phyloP scores from a whole-genome alignment of 2,329 filamentous ascomycete genomes.

The Corynespora cassiicola region DNA sequence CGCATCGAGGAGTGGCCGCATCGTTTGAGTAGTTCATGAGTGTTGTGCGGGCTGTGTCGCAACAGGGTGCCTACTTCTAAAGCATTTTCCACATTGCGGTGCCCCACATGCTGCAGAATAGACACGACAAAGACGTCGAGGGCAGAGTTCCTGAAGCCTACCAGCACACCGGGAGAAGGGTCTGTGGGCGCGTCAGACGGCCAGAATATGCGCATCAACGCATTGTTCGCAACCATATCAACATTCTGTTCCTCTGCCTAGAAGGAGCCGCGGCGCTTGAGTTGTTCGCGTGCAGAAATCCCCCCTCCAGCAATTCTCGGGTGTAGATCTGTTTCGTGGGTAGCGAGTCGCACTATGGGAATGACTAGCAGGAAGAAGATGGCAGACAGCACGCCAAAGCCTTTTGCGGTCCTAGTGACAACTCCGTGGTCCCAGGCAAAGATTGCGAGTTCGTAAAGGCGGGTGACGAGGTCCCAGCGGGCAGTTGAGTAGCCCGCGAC shows the following conservation, averaged over 20 bases:
- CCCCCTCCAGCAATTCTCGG: slow-evolving; percentile 78
- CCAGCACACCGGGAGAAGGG: slow-evolving; percentile 79
- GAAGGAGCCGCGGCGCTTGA: slow-evolving; percentile 93
- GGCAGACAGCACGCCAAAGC: slow-evolving; percentile 80
- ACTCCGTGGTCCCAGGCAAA: slow-evolving; percentile 99
- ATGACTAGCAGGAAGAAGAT: slow-evolving; percentile 86
- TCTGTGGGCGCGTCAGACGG: slow-evolving; percentile 83
- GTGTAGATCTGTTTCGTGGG: slow-evolving; percentile 80
- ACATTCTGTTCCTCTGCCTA: slow-evolving; percentile 64
- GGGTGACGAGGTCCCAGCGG: slow-evolving; percentile 96
- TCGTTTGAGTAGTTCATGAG: slow-evolving; percentile 80
- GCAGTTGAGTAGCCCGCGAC: slow-evolving; percentile 99
- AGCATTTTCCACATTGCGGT: slow-evolving; percentile 84
- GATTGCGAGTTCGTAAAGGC: slow-evolving; percentile 93
- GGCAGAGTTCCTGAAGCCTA: slow-evolving; percentile 94
- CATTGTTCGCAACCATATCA: slow-evolving; percentile 74
- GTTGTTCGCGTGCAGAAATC: slow-evolving; percentile 93
- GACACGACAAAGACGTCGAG: slow-evolving; percentile 90
- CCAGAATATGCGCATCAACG: slow-evolving; percentile 98
- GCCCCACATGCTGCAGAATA: slow-evolving; percentile 88
- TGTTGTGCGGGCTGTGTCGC: slow-evolving; percentile 79
- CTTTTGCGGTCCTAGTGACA: slow-evolving; percentile 84
- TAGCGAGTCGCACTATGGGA: slow-evolving; percentile 82
- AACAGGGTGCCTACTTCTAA: slow-evolving; percentile 84
- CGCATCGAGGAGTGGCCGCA: slow-evolving; percentile 85